These are phyloP conservation scores for Trichophyton simii DNA, from an alignment of 2,329 filamentous ascomycete genomes.

Conservation along the genomic window DNA sequence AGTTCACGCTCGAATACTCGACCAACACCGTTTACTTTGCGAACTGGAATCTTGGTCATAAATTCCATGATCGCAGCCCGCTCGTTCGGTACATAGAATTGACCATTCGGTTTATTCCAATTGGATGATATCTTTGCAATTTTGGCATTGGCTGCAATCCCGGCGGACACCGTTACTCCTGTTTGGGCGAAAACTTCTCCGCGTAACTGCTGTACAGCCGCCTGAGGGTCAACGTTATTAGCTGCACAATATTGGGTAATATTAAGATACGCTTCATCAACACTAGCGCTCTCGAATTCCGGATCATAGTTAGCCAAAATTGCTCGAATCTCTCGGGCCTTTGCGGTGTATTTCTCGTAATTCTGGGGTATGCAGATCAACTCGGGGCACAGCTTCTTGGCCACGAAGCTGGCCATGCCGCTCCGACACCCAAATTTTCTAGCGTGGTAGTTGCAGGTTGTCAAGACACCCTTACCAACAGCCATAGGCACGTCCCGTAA, in stretches of 20 bases:
- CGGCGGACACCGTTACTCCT: conserved; percentile 80
- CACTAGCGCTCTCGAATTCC: conserved; percentile 81
- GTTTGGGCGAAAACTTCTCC: conserved; percentile 62
- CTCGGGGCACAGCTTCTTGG: conserved; percentile 81
- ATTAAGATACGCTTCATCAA: conserved; percentile 94
- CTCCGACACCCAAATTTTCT: conserved; percentile 81
- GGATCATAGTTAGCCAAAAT: conserved; percentile 80
- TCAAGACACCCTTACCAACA: conserved; percentile 62
- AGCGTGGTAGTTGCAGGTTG: conserved; percentile 76
- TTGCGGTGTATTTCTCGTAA: conserved; percentile 80
- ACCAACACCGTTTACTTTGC: conserved; percentile 92
- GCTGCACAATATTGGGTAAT: conserved; percentile 73
- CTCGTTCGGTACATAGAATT: conserved; percentile 64
- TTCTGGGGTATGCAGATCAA: conserved; percentile 73
- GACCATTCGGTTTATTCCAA: conserved; percentile 91
- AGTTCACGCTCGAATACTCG: conserved; percentile 87
- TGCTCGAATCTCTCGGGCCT: conserved; percentile 74
- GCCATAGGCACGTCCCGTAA: conserved; percentile 80
- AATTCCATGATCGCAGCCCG: conserved; percentile 67
- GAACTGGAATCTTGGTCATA: conserved; percentile 68
- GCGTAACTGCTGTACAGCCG: conserved; percentile 66
- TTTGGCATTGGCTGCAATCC: conserved; percentile 85
- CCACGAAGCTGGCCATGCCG: conserved; percentile 93
- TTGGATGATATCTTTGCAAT: conserved; percentile 94
- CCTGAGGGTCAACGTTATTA: conserved; percentile 55